Percentiles rank a stretch among this genome's conserved stretches.
Conservation (phyloP, 2,329 filamentous ascomycete species). For the Penicillium olsonii region DNA sequence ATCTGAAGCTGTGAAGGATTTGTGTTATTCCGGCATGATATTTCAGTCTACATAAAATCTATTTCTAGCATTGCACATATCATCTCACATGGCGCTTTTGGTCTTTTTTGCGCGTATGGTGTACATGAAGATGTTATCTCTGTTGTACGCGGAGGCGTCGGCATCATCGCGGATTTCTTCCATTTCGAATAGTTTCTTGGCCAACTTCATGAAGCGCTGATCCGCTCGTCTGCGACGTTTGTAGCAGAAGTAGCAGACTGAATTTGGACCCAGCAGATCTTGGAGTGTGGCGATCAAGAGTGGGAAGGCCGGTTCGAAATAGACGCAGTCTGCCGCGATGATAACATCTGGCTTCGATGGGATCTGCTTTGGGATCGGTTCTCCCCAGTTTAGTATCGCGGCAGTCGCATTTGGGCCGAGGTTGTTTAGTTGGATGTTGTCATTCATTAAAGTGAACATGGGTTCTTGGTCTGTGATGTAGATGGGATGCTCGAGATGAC, state of each 20-base stretch:
- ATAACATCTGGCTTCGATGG: conserved; percentile 70
- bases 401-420: conserved; percentile 66
- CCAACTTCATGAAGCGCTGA: conserved; percentile 71
- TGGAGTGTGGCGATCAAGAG: conserved; percentile 76
- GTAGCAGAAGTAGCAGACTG: conserved; percentile 86
- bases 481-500: conserved; percentile 57
- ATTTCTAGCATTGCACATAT: conserved; percentile 14
- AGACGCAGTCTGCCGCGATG: conserved; percentile 94
- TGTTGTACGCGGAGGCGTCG: conserved; percentile 34
- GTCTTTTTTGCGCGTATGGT: conserved; percentile 31
- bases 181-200: conserved; percentile 66
- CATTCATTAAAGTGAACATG: conserved; percentile 82
- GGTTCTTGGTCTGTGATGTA: conserved; percentile 83
- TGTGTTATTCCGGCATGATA: conserved; percentile 6
- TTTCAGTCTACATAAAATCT: conserved; percentile 10
- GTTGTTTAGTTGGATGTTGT: conserved; percentile 81
- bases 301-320: conserved; percentile 94
- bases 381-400: conserved; percentile 76
- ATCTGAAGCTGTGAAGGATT: conserved; percentile 36
- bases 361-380: conserved; percentile 41
- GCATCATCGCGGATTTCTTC: conserved; percentile 62
- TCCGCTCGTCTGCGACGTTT: conserved; percentile 86
- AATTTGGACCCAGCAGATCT: conserved; percentile 66
- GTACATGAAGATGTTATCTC: conserved; percentile 44
- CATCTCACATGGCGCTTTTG: not conserved